Base-by-base conservation (phyloP, 768 basidiomycete species). In the Pholiota molesta region DNA sequence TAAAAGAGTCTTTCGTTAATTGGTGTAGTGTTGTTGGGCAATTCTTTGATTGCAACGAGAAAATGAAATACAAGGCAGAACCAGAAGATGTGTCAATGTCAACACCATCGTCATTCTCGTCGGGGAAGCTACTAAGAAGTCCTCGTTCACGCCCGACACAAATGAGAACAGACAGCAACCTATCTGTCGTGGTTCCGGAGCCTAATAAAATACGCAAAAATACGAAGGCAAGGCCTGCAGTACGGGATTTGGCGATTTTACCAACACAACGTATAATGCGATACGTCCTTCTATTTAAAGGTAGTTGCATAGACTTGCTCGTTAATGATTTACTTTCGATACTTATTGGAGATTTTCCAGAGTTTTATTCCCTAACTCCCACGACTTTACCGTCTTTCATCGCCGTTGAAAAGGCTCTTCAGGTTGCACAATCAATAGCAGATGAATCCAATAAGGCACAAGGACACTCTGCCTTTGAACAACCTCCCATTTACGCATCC, bases 231-330 rank as follows among this genome's bases (percentile, higher is more conserved):
- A 69, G 67, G 61, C 73, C 61, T 52, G 64, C 68, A 31, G 77
- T 87, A 23, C 76, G 86, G 55, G 88, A 89, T 60, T 69, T 90
- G 29, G 86, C 86, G 2, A 88, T 90, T 57, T 75, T 84, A 65
- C 88, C 88, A 17, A 81, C 82, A 14, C 87, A 90, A 68, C 77
- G 88, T 19, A 79, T 87, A n/a, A 83, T 83, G 73, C 78, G 88
- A 62, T 88, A 89, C 69, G 84, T 83, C 2, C 68, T 89, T 40
- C 74, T 88, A 45, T 88, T 84, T 63, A 81, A 77, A 78, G 87
- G 88, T 86, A 61, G 59, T 57, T 56, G n/a, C 28, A 10, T 19
- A 9, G 14, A 23, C 52, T 37, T 33, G 16, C 2, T 51, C 6
- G n/a, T 47, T 13, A 35, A 16, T 13, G n/a, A n/a, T n/a, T n/a